Conservation (phyloP, 495 filamentous ascomycete species). For the Xeromyces bisporus region DNA sequence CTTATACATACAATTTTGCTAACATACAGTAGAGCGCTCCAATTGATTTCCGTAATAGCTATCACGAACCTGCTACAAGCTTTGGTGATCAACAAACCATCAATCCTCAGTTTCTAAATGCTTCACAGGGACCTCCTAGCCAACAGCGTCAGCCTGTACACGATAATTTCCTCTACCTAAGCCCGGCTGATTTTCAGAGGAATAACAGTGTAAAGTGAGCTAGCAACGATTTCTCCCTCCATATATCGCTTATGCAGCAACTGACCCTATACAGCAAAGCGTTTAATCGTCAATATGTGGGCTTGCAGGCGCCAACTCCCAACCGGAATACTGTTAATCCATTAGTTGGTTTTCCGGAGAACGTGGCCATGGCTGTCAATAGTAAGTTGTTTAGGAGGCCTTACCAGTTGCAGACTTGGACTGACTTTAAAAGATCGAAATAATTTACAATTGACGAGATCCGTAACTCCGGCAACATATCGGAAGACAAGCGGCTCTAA, state of each 20-base stretch:
- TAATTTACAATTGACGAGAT: too few relatives aligned
- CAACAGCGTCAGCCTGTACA: slow-evolving; percentile 7
- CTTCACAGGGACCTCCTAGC: slow-evolving; percentile 9
- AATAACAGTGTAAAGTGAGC: slow-evolving; percentile 15
- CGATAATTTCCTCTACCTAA: slow-evolving; percentile 17
- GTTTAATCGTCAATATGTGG: slow-evolving; percentile 8
- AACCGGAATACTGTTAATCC: slow-evolving; percentile 2
- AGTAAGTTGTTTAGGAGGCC: slow-evolving; percentile 3
- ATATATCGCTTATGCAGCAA: too few relatives aligned
- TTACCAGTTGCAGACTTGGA: slow-evolving; percentile 1
- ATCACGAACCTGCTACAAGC: slow-evolving; percentile 10
- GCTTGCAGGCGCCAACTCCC: slow-evolving; percentile 3
- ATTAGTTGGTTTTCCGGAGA: neutral
- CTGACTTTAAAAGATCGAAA: too few relatives aligned
- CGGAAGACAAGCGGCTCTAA: slow-evolving; percentile 9
- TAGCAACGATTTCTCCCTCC: too few relatives aligned
- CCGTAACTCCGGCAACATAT: too few relatives aligned
- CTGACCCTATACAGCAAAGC: too few relatives aligned
- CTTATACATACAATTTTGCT: neutral
- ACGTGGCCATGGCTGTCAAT: neutral
- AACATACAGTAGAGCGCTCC: slow-evolving; percentile 10
- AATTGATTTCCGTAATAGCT: slow-evolving; percentile 20
- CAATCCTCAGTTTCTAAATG: slow-evolving; percentile 23
- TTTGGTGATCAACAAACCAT: slow-evolving; percentile 20
- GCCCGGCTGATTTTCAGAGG: slow-evolving; percentile 12